Conservation (phyloP, 2,329 filamentous ascomycete genomes). For the Colletotrichum endophyticum region DNA sequence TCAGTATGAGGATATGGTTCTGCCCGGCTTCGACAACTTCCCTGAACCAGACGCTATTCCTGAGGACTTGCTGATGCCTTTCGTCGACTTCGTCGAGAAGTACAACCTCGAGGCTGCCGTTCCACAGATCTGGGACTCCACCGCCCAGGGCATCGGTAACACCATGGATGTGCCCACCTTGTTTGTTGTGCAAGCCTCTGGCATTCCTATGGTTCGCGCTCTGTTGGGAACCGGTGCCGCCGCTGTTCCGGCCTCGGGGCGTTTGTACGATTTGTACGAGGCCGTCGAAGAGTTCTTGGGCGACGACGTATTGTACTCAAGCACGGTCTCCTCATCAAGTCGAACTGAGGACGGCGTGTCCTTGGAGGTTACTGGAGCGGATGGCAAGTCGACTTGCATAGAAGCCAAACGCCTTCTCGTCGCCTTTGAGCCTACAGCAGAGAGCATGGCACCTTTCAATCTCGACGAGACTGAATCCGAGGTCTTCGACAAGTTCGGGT, state of each 20-base stretch:
- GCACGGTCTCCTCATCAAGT: constrained; percentile 11
- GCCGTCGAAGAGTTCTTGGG: constrained; percentile 20
- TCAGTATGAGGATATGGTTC: constrained; percentile 34
- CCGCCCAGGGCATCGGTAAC: constrained; percentile 24
- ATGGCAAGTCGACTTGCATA: constrained; percentile 18
- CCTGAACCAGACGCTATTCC: constrained; percentile 46
- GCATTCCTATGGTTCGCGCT: constrained; percentile 24
- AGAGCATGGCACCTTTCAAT: constrained; percentile 23
- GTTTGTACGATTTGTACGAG: constrained; percentile 24
- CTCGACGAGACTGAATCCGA: constrained; percentile 21
- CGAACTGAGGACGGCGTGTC: constrained; percentile 21
- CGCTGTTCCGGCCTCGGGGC: constrained; percentile 23
- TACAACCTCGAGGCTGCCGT: constrained; percentile 48
- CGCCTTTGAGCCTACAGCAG: constrained; percentile 25
- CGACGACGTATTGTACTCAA: constrained; percentile 27
- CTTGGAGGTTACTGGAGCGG: constrained; percentile 6
- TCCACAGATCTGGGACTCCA: constrained; percentile 25
- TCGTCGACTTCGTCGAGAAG: constrained; percentile 52
- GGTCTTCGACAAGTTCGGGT: constrained; percentile 24
- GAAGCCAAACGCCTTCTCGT: constrained; percentile 28
- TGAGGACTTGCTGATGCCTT: constrained; percentile 50
- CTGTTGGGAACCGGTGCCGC: constrained; percentile 22
- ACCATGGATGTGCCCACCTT: constrained; percentile 22
- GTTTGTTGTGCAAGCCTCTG: constrained; percentile 20
- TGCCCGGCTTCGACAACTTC: constrained; percentile 42